Base-by-base conservation (phyloP, 306 rosid genomes). In the Hippophae tibetana region DNA sequence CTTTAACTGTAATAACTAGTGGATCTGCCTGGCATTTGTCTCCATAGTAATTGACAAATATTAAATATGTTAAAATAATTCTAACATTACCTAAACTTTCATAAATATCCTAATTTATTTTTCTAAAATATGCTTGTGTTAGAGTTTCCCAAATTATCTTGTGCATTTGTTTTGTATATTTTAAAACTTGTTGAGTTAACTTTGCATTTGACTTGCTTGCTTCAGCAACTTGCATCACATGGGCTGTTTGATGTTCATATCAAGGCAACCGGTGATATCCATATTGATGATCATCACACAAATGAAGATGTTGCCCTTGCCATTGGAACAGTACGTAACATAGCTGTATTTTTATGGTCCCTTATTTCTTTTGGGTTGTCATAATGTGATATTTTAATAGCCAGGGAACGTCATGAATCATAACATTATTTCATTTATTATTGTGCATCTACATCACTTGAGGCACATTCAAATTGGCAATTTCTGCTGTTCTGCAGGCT, bases 261-360 rank as follows among this genome's bases (percentile, higher is more conserved):
- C 55, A 81, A 70, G 86, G 95, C 97, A 43, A 80, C 79, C 1
- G 97, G 97, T 44, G 95, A 89, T 68, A 67, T 63, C 62, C 93
- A 89, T 76, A 86, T 89, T 67, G 97, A 86, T 58, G 97, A 89
- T 64, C 97, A 89, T 70, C 97, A 89, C 64, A 86, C 97, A 9
- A 89, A 89, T 69, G 97, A 89, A 82, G 97, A 89, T 67, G 83
- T 89, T 5, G 97, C 89, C 47, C 97, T 89, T 63, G 87, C 97
- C 38, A 84, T 84, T 54, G 97, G 97, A 78, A 82, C 95, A 84
- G 97, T 89, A 86, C 5, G 56, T 62, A 47, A 57, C 66, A 53
- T 55, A 44, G 42, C 25, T 60, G 63, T 56, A 23, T 26, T 46
- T 50, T 49, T 66, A 55, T 6, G 46, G 61, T 64, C 23, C 23